Evolutionary conservation across 1,284 basidiomycete species (phyloP), one percentile per base, ranked within the genome.

Genomic region (Irpex sp.): DNA sequence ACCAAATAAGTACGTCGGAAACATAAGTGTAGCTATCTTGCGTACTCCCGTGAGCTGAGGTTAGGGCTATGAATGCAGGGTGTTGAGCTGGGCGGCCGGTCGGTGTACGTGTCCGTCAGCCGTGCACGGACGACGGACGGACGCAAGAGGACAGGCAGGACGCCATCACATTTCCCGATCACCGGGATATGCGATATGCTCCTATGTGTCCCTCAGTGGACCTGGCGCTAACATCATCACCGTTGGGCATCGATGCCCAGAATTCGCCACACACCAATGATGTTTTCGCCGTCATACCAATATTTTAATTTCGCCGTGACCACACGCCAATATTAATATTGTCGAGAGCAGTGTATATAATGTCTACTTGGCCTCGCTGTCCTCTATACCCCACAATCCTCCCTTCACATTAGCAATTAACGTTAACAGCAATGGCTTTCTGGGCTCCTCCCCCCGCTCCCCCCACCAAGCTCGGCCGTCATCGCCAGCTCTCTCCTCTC

Each of bases 381-480:
- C 28, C 28, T 33, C 28, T 33, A 33, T 33, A 33, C 28, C 28
- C 28, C 28, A 33, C 28, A 33, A 33, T 33, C 28, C 28, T 33
- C 28, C 28, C 28, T 33, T 33, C 28, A 33, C 28, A 33, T 33
- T 33, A 7, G 7, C 49, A n/a, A n/a, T n/a, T n/a, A n/a, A n/a
- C 7, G 7, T 12, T 19, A 51, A 35, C 21, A 35, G 57, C 8
- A 7, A 48, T 48, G 36, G 28, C 28, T 33, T 23, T 59, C 35
- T 59, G 51, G 57, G 45, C 48, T 18, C 58, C 54, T 28, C 49
- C 62, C 37, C 62, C 62, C 12, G 48, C 36, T 14, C 62, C 66
- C 0, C 14, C 48, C 7, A 65, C 67, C 47, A 62, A 62, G 47
- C 67, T 69, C 21, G 68, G 60, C n/a, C 66, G 61, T n/a, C 65